Conservation (phyloP, 306 rosid genomes). For the Gynostemma pentaphyllum region DNA sequence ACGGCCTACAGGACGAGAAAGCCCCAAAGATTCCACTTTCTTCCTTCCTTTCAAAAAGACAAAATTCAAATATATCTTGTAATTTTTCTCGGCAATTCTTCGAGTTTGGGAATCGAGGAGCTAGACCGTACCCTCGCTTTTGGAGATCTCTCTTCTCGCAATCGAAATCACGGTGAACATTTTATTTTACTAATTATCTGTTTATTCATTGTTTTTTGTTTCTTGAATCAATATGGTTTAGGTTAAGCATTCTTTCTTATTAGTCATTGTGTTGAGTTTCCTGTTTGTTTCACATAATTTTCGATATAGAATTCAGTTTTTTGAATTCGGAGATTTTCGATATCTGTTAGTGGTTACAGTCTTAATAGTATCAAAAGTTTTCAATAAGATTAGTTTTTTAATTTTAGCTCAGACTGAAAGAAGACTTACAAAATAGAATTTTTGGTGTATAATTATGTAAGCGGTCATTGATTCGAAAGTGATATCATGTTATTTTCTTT, state of each 20-base stretch:
- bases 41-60: too few relatives aligned
- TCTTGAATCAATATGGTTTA: too few relatives aligned
- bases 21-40: too few relatives aligned
- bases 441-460: background rate
- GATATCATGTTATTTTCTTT: background rate
- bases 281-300: too few relatives aligned
- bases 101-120: background rate
- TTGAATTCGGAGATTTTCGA: slow-evolving; percentile 12
- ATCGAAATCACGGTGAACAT: background rate
- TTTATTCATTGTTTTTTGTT: background rate
- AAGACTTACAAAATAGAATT: background rate
- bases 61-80: background rate
- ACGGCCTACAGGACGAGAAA: too few relatives aligned
- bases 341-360: slow-evolving; percentile 48
- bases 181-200: background rate
- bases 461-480: background rate
- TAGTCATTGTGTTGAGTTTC: too few relatives aligned
- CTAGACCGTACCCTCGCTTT: background rate
- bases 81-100: background rate
- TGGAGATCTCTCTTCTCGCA: background rate
- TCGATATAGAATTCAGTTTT: background rate
- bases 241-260: too few relatives aligned
- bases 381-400: background rate
- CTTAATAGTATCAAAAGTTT: background rate
- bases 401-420: too few relatives aligned